phyloP scores from a whole-genome alignment of 2,329 filamentous ascomycete genomes.

The Epichloe festucae region DNA sequence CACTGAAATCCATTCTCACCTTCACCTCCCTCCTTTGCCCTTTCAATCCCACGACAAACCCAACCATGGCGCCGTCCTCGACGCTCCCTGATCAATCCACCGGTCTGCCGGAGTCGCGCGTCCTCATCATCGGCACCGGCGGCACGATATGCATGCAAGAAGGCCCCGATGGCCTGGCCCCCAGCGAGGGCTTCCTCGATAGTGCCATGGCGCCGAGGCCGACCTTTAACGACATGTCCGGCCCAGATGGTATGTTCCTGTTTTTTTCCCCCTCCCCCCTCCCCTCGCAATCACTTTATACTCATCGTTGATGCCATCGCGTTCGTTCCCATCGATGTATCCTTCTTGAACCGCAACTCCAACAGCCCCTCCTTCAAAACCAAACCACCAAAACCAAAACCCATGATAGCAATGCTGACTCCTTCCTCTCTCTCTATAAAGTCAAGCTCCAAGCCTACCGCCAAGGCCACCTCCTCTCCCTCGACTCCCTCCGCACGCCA shows the following conservation, averaged over 20 bases:
- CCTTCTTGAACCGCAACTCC: neutral
- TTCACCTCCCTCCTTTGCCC: too few species aligned
- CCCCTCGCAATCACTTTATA: neutral
- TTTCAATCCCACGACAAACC: neutral
- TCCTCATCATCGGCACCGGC: constrained; percentile 84
- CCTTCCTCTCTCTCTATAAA: constrained; percentile 9
- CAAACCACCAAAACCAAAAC: neutral
- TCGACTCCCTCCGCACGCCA: constrained; percentile 66
- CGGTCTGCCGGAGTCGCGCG: constrained; percentile 56
- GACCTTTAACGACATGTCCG: constrained; percentile 62
- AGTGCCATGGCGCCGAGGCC: constrained; percentile 70
- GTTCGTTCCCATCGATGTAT: too few species aligned
- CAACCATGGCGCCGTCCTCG: constrained; percentile 10
- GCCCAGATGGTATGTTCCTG: constrained; percentile 5
- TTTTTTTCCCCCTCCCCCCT: neutral
- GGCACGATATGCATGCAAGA: constrained; percentile 86
- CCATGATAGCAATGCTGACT: neutral
- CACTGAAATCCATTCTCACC: neutral
- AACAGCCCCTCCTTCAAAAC: neutral
- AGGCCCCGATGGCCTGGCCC: constrained; percentile 66
- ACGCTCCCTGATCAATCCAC: constrained; percentile 3
- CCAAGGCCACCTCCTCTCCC: constrained; percentile 33
- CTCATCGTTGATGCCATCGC: neutral
- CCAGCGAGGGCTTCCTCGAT: constrained; percentile 68
- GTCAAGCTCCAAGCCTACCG: constrained; percentile 38